Base-by-base conservation (phyloP, 169 alveolate genomes). In the Plasmodium blacklocki region DNA sequence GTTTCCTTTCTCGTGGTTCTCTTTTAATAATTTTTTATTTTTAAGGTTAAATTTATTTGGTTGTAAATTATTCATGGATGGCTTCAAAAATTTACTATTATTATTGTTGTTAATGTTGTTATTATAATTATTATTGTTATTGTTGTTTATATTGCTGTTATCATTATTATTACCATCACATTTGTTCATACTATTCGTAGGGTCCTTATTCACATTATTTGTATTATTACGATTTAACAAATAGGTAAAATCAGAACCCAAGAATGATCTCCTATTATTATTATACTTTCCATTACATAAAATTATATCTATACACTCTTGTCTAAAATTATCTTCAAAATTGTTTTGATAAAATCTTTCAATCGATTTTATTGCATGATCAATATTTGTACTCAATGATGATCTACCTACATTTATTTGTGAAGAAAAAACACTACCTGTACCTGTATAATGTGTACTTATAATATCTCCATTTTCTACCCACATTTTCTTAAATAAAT, bases 401-500 rank as follows among this genome's bases (percentile, higher is more conserved):
- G 96, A 93, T 66, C 96, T 95, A 47, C 97, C 98, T 12, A 96
- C 94, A 93, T 96, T 95, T 6, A 98, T 97, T 14, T 97, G 98
- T 49, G 97, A 95, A 14, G 99, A 95, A 52, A 95, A 96, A 19
- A 97, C 97, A 56, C 98, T 95, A 11, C 98, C 97, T 11, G 99
- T 97, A n/a, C 99, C 99, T 2, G 99, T 93, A 91, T 97, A 97
- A 70, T 96, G 95, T 50, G 94, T 93, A 74, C 98, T 95, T 8
- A 98, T 92, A 71, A 91, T 93, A 88, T 97, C 99, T 7, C 99
- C 99, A 88, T 97, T 96, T 67, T 95, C 98, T 26, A 98, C 98
- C 99, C 99, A 98, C 76, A 96, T 90, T 70, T 92, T 78, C 88
- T 95, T 95, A 92, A 96, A 93, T 68, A 93, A 88, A 72, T 89